Conservation (phyloP, 805 yeast genomes). For the Yamadazyma tumulicola region DNA sequence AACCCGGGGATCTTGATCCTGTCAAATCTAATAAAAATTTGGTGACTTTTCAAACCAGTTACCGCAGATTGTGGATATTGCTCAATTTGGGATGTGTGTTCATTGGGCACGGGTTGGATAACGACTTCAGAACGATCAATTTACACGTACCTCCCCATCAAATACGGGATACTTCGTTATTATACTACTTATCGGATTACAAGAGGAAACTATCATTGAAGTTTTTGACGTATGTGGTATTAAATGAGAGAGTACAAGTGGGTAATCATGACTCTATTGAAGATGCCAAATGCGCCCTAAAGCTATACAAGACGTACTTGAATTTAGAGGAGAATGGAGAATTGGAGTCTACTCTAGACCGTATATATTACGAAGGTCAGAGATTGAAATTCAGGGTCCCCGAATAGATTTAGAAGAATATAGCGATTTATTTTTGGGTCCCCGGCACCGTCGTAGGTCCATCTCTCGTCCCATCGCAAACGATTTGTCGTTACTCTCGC, state of each 20-base stretch:
- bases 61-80: slow-evolving; percentile 85
- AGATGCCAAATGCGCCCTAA: slow-evolving; percentile 86
- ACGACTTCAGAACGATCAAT: slow-evolving; percentile 92
- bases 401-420: slow-evolving; percentile 2
- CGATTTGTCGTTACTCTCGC: too few species aligned
- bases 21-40: slow-evolving; percentile 58
- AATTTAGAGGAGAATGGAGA: slow-evolving; percentile 56
- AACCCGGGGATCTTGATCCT: slow-evolving; percentile 85
- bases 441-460: too few species aligned
- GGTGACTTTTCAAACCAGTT: slow-evolving; percentile 78
- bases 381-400: slow-evolving; percentile 53
- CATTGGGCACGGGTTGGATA: slow-evolving; percentile 90
- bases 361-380: slow-evolving; percentile 71
- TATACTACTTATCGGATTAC: slow-evolving; percentile 69
- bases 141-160: slow-evolving; percentile 82
- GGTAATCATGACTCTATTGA: slow-evolving; percentile 97
- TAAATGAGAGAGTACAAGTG: slow-evolving; percentile 75
- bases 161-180: slow-evolving; percentile 83
- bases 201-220: slow-evolving; percentile 80
- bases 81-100: slow-evolving; percentile 86
- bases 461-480: too few species aligned
- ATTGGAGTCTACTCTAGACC: slow-evolving; percentile 59
- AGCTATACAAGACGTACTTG: slow-evolving; percentile 68
- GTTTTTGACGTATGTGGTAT: slow-evolving; percentile 76
- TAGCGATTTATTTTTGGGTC: too few species aligned